Evolutionary conservation across 2,329 filamentous ascomycete species (phyloP).

Genomic region (Pseudogymnoascus sp.): DNA sequence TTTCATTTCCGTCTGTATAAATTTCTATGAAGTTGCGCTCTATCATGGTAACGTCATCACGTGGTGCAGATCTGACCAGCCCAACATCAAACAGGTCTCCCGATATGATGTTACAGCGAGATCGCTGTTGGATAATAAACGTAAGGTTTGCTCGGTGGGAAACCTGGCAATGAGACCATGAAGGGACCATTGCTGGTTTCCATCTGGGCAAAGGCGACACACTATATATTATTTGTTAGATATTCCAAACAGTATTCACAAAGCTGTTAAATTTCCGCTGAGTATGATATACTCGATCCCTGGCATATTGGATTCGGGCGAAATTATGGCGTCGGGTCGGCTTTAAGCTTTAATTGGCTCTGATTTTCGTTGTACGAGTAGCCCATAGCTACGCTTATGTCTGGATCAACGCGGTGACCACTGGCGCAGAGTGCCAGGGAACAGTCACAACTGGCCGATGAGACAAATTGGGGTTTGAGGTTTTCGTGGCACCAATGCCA

Average conservation of each 20-base stretch:
- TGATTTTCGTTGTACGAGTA: constrained; percentile 2
- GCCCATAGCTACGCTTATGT: neutral
- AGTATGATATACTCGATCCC: neutral
- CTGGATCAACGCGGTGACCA: neutral
- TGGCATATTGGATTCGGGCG: neutral
- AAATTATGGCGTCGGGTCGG: neutral
- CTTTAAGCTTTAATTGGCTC: neutral
- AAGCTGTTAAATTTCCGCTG: neutral
- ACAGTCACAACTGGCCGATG: neutral
- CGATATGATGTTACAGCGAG: neutral
- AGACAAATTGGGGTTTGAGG: neutral
- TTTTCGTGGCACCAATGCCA: constrained; percentile 4
- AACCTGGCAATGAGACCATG: neutral
- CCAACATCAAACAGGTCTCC: neutral
- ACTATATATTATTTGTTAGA: neutral
- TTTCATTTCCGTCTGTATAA: neutral
- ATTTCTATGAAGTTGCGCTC: neutral
- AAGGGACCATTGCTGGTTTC: neutral
- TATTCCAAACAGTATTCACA: neutral
- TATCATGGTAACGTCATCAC: constrained; percentile 8
- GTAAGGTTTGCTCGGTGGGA: neutral
- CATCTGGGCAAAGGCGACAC: neutral
- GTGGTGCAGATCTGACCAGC: constrained; percentile 2
- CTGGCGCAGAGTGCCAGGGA: neutral
- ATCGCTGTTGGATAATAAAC: neutral